Conservation (phyloP, 176 grass and related monocot genomes). For the Elymus sibiricus region DNA sequence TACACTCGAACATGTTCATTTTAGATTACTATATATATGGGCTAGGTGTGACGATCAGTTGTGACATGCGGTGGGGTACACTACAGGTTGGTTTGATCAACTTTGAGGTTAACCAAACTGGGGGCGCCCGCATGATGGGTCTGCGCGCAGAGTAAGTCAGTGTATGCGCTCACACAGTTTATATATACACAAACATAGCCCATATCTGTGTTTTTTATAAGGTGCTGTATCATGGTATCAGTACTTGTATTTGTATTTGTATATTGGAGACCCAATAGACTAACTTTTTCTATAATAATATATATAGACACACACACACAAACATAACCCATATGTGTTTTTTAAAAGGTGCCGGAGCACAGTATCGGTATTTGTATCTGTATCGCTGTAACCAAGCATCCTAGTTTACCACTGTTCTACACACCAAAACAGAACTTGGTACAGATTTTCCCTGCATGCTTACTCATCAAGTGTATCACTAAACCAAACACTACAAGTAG, state of each 20-base stretch:
- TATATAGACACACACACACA: background rate
- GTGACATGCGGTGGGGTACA: no score
- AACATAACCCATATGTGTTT: background rate
- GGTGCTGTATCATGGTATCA: background rate
- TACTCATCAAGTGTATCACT: background rate
- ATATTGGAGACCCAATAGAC: background rate
- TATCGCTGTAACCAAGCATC: background rate
- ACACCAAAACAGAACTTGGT: background rate
- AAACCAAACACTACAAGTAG: background rate
- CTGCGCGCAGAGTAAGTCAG: no score
- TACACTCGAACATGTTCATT: no score
- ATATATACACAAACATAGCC: background rate
- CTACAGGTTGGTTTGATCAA: no score
- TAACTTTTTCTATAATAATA: background rate
- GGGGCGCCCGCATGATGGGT: no score
- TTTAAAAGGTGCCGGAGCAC: background rate
- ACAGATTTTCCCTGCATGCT: background rate
- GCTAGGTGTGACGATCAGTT: no score
- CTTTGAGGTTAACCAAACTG: no score
- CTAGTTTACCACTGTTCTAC: background rate
- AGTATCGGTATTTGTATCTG: background rate
- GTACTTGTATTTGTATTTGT: background rate
- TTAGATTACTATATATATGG: no score
- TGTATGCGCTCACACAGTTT: no score
- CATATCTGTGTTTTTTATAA: background rate